These are phyloP conservation scores for Leptographium lundbergii DNA, from an alignment of 2,329 filamentous ascomycete genomes.

Conservation along the genomic window DNA sequence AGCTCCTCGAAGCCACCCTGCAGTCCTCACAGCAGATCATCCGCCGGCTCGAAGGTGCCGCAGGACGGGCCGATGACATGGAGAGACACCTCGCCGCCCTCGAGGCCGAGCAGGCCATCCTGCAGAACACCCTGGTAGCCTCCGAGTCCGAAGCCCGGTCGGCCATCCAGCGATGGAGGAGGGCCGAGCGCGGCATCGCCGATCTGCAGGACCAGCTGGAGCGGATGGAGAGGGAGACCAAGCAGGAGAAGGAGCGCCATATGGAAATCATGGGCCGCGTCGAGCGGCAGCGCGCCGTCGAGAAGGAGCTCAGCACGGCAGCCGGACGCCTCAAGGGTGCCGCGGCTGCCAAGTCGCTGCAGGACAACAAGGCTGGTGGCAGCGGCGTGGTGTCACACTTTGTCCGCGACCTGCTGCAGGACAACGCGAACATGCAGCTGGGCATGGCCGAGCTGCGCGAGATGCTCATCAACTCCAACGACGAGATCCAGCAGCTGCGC, in stretches of 20 bases:
- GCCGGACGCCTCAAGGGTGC: constrained; percentile 71
- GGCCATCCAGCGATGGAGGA: constrained; percentile 71
- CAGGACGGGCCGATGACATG: constrained; percentile 61
- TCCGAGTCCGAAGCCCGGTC: constrained; percentile 66
- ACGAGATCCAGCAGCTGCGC: constrained; percentile 78
- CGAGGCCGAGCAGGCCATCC: constrained; percentile 65
- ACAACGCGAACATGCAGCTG: constrained; percentile 87
- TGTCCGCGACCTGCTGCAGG: constrained; percentile 86
- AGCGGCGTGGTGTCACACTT: constrained; percentile 83
- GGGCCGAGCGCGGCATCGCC: constrained; percentile 66
- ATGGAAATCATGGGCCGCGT: constrained; percentile 69
- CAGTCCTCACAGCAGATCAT: constrained; percentile 67
- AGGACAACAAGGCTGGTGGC: constrained; percentile 19
- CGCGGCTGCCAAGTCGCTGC: constrained; percentile 56
- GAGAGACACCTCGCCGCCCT: constrained; percentile 69
- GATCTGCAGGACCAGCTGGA: constrained; percentile 81
- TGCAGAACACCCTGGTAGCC: constrained; percentile 54
- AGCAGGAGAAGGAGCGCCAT: constrained; percentile 69
- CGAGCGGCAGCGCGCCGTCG: constrained; percentile 70
- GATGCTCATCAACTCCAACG: constrained; percentile 81
- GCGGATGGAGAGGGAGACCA: constrained; percentile 72
- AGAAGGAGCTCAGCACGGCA: constrained; percentile 68
- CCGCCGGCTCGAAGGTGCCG: constrained; percentile 60
- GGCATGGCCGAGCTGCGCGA: constrained; percentile 85
- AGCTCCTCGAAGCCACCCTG: constrained; percentile 62